phyloP scores from a whole-genome alignment of 257 asterid genomes.

The Capsicum baccatum region DNA sequence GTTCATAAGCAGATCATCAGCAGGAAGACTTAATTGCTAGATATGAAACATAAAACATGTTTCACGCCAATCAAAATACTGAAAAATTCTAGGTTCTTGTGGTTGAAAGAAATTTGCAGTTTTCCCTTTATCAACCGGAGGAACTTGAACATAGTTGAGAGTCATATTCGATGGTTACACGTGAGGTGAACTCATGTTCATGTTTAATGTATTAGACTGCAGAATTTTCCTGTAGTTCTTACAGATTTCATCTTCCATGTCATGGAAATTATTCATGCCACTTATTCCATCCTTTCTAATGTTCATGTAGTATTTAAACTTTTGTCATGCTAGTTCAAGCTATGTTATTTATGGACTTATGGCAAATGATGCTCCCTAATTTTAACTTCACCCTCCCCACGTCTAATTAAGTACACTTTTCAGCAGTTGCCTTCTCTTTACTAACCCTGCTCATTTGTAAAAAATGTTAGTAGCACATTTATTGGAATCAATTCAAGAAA shows the following conservation, averaged over 20 bases:
- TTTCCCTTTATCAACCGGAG: neutral
- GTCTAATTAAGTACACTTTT: neutral
- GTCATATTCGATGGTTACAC: slow-evolving; percentile 8
- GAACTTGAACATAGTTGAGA: slow-evolving; percentile 17
- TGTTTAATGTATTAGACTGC: neutral
- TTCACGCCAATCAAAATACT: neutral
- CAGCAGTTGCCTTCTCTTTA: neutral
- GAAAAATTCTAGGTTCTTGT: neutral
- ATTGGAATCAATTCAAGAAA: neutral
- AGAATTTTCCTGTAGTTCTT: neutral
- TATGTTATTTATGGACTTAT: neutral
- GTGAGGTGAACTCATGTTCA: neutral
- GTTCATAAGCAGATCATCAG: neutral
- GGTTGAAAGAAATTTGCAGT: neutral
- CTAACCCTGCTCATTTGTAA: neutral
- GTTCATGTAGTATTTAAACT: neutral
- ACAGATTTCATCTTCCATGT: slow-evolving; percentile 3
- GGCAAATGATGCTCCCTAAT: neutral
- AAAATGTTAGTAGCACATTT: neutral
- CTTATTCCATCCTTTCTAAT: neutral
- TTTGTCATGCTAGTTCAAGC: neutral
- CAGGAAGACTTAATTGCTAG: neutral
- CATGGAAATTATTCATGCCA: slow-evolving; percentile 1
- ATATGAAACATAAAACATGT: neutral
- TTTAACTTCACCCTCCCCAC: neutral